A percentile compares a stretch with the other conserved stretches of the same genome.
These are phyloP conservation scores for Sindora glabra DNA, from an alignment of 306 rosid genomes.

Conservation along the genomic window DNA sequence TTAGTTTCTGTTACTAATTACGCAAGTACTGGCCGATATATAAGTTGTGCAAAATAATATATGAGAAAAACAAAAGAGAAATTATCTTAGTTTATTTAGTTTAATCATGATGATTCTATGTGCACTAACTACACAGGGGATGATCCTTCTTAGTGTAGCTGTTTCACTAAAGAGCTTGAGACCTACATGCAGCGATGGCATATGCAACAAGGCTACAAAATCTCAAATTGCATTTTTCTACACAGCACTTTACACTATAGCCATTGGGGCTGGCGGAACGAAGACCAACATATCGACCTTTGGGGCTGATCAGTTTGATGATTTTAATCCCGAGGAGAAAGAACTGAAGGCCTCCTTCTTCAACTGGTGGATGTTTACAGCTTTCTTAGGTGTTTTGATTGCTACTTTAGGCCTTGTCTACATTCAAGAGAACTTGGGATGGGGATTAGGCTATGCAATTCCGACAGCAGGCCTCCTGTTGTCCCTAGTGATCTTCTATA, in stretches of 20 bases:
- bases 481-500: constrained; percentile 46
- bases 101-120: no score
- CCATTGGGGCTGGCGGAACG: constrained; percentile 87
- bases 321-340: constrained; percentile 69
- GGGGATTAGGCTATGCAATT: constrained; percentile 83
- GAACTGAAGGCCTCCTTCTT: constrained; percentile 70
- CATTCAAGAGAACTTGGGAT: constrained; percentile 83
- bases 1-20: no score
- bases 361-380: constrained; percentile 99
- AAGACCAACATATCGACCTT: constrained; percentile 91
- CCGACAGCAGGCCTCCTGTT: constrained; percentile 74
- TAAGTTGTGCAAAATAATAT: no score
- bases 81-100: no score
- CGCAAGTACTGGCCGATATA: no score
- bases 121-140: constrained; percentile 43
- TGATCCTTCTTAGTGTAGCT: constrained; percentile 53
- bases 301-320: constrained; percentile 95
- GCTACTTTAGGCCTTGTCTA: constrained; percentile 78
- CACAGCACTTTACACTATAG: constrained; percentile 75
- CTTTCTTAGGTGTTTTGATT: constrained; percentile 74
- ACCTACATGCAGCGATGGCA: constrained; percentile 49
- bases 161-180: constrained; percentile 57
- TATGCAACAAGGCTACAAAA: constrained; percentile 65
- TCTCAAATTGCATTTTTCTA: constrained; percentile 69
- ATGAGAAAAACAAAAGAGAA: no score